Evolutionary conservation across 495 filamentous ascomycete species (phyloP).

Genomic region (Thermothielavioides terrestris): DNA sequence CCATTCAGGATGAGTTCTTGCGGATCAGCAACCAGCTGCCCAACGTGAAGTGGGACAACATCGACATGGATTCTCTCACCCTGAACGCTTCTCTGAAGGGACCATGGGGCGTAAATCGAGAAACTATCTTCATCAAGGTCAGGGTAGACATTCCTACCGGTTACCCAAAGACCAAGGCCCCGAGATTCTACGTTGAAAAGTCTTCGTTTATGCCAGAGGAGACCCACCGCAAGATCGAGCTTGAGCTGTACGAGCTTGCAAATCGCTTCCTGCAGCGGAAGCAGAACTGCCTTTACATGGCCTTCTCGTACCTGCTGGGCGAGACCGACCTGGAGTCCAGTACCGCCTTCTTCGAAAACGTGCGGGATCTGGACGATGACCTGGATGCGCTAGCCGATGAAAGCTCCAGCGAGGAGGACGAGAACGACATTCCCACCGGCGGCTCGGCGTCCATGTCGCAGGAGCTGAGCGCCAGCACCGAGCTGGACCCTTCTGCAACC

Average conservation of each 20-base stretch:
- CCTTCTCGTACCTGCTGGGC: conserved; percentile 74
- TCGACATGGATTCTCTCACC: conserved; percentile 66
- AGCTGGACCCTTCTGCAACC: conserved; percentile 39
- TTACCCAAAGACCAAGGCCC: conserved; percentile 63
- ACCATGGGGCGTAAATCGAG: conserved; percentile 70
- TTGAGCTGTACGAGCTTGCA: conserved; percentile 62
- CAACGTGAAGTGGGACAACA: conserved; percentile 81
- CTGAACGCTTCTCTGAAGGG: conserved; percentile 72
- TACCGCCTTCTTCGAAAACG: conserved; percentile 58
- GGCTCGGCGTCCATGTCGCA: conserved; percentile 49
- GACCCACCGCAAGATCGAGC: conserved; percentile 51
- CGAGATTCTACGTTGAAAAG: conserved; percentile 64
- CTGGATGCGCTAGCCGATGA: conserved; percentile 48
- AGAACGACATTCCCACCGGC: conserved; percentile 48
- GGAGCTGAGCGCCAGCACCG: conserved; percentile 42
- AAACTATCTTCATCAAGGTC: conserved; percentile 66
- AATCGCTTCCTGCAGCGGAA: conserved; percentile 57
- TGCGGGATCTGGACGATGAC: conserved; percentile 54
- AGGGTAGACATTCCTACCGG: conserved; percentile 68
- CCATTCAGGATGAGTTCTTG: conserved; percentile 78
- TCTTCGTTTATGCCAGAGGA: conserved; percentile 69
- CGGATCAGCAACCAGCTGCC: conserved; percentile 72
- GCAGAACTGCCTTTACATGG: conserved; percentile 73
- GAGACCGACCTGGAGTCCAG: conserved; percentile 71
- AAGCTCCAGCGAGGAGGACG: conserved; percentile 82